These are phyloP conservation scores for Kwoniella sp. DNA, from an alignment of 768 basidiomycete species.

Conservation along the genomic window DNA sequence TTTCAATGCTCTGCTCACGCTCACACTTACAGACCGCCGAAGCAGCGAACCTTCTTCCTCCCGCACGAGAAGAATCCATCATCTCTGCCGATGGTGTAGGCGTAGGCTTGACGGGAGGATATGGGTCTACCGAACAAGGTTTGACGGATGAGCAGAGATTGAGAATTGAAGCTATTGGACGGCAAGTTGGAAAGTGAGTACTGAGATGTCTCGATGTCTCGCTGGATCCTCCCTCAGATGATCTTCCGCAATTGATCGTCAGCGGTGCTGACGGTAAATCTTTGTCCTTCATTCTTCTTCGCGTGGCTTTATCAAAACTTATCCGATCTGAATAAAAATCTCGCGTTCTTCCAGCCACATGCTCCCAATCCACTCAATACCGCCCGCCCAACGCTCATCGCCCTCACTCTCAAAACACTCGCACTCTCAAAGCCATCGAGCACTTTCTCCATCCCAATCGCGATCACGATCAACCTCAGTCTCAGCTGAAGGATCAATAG, in stretches of 20 bases:
- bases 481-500: background rate
- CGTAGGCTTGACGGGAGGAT: conserved; percentile 7
- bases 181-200: conserved; percentile 31
- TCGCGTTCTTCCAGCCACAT: conserved; percentile 18
- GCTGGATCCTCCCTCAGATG: no score
- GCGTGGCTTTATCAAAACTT: no score
- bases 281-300: no score
- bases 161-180: conserved; percentile 31
- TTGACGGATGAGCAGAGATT: conserved; percentile 34
- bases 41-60: conserved; percentile 16
- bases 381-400: conserved; percentile 14
- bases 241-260: no score
- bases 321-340: no score
- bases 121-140: conserved; percentile 29
- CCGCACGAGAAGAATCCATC: conserved; percentile 28
- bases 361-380: conserved; percentile 27
- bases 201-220: no score
- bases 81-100: conserved; percentile 23
- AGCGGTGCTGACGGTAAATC: no score
- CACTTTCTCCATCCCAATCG: conserved; percentile 1
- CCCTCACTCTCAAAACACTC: conserved; percentile 10
- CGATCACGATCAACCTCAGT: background rate
- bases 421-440: background rate
- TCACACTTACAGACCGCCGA: conserved; percentile 11
- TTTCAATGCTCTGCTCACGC: background rate